Base-by-base conservation (phyloP, 129 eudicot species). In the Mikania micrantha region DNA sequence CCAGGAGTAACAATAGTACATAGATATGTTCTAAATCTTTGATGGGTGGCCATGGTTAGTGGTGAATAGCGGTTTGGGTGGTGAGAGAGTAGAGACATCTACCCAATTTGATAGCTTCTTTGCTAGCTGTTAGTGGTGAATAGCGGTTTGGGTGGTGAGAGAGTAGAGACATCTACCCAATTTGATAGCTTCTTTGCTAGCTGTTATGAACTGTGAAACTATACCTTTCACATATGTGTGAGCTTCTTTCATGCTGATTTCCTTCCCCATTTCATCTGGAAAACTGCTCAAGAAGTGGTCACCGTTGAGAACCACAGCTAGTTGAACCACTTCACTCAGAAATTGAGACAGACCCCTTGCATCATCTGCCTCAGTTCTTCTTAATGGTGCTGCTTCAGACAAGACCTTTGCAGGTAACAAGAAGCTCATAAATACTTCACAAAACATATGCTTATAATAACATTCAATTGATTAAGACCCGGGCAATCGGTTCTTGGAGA, bases 401-500 rank as follows among this genome's bases (percentile, higher is more conserved):
- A 93, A 73, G n/a, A 86, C 67, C 85, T 72, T 96, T 93, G 82
- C 74, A 71, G 31, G 58, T 64, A 74, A 76, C 44, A 21, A 16
- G 28, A 19, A 35, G 64, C 1, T 17, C 21, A 61, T 10, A 17
- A 54, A 27, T 16, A 39, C 10, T 11, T 35, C 28, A 31, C 24
- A 20, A 13, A 8, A 28, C 38, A 52, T 10, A 56, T 54, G 36
- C 10, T 22, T 9, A n/a, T 25, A 16, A 13, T 68, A 11, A 42
- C 0, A 28, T 54, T 74, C 7, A 54, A 66, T 28, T 22, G 69
- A 68, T 32, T 44, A 52, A 31, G 22, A 88, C 96, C 90, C 3
- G 95, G 91, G 59, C 98, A 92, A 64, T 92, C 96, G 9, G 98
- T 92, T 84, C 98, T 82, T 71, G 98, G 96, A 76, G 86, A 74